phyloP scores from a whole-genome alignment of 306 rosid species.

The Begonia loranthoides region DNA sequence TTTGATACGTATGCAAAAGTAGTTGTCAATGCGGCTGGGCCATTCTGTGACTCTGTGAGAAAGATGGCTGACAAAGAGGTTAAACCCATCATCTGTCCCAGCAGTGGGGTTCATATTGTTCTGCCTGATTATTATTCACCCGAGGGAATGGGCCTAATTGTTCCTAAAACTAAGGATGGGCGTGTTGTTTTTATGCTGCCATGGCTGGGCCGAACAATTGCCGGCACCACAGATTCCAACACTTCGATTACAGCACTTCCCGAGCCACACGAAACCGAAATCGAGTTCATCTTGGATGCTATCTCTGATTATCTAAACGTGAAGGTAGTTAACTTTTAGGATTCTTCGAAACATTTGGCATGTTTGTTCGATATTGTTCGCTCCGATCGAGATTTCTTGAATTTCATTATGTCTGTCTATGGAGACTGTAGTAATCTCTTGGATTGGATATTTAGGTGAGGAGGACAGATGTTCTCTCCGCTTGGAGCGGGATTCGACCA shows the following conservation, averaged over 20 bases:
- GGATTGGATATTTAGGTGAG: conserved; percentile 46
- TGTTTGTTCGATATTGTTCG: too few species aligned
- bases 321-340: conserved; percentile 36
- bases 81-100: conserved; percentile 69
- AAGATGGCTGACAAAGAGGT: conserved; percentile 62
- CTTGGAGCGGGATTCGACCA: conserved; percentile 99
- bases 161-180: conserved; percentile 96
- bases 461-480: conserved; percentile 93
- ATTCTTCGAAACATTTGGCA: too few species aligned
- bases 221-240: conserved; percentile 97
- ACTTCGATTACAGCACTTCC: conserved; percentile 72
- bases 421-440: too few species aligned
- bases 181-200: conserved; percentile 99
- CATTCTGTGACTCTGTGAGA: conserved; percentile 87
- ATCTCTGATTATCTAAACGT: conserved; percentile 88
- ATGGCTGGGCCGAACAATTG: conserved; percentile 95
- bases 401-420: too few species aligned
- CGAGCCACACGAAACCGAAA: conserved; percentile 96
- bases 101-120: conserved; percentile 91
- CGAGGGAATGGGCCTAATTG: conserved; percentile 95
- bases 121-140: conserved; percentile 99
- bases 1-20: conserved; percentile 94
- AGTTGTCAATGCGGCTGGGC: conserved; percentile 91
- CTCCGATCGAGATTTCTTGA: too few species aligned
- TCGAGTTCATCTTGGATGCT: conserved; percentile 86